These are phyloP conservation scores for Vitis hybrid DNA, from an alignment of 177 flowering plant genomes.

Conservation along the genomic window DNA sequence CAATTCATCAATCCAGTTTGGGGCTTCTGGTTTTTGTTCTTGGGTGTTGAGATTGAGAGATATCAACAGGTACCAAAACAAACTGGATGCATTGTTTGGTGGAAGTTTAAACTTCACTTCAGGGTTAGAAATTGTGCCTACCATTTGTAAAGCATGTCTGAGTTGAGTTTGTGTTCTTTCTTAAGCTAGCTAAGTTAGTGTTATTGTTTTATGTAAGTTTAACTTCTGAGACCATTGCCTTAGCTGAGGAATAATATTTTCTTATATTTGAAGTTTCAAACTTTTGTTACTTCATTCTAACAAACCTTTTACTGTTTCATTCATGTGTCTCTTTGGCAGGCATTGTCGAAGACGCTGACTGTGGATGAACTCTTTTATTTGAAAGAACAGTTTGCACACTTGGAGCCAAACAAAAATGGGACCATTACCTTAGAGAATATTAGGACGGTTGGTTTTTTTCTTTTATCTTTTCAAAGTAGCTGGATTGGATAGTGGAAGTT, in stretches of 20 bases:
- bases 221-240: not conserved
- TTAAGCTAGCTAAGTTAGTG: too few species aligned
- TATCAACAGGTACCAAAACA: too few species aligned
- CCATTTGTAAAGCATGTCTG: too few species aligned
- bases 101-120: too few species aligned
- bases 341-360: slow-evolving; percentile 83
- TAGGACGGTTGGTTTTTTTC: slow-evolving; percentile 47
- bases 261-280: not conserved
- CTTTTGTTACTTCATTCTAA: not conserved
- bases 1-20: too few species aligned
- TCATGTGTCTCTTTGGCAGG: slow-evolving; percentile 42
- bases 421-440: slow-evolving; percentile 69
- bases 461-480: not conserved
- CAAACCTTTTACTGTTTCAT: not conserved
- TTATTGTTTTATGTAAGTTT: too few species aligned
- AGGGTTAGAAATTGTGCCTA: too few species aligned
- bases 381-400: slow-evolving; percentile 76
- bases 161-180: too few species aligned
- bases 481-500: not conserved
- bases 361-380: slow-evolving; percentile 81
- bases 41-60: too few species aligned
- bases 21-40: too few species aligned
- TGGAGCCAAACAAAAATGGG: slow-evolving; percentile 79
- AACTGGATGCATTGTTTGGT: too few species aligned
- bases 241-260: not conserved